Evolutionary conservation across 108 stramenopile genomes (phyloP).

Genomic region (Conticribra weissflogii): DNA sequence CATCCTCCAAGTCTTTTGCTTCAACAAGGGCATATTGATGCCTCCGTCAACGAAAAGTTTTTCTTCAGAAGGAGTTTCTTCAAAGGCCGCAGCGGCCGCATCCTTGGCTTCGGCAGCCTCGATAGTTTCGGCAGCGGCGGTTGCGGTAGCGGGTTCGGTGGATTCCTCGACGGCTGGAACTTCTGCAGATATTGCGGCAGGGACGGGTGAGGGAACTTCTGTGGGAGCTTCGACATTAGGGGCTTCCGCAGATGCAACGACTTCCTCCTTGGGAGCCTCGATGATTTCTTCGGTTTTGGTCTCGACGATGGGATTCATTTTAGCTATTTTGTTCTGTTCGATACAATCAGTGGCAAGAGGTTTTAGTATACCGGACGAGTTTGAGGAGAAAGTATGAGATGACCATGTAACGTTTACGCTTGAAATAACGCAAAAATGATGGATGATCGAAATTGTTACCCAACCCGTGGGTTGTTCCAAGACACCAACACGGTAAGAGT

Average conservation of each 20-base stretch:
- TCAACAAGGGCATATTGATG: neutral
- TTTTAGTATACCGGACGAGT: too few relatives aligned
- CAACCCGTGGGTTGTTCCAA: too few relatives aligned
- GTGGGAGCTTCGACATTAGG: neutral
- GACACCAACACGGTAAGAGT: too few relatives aligned
- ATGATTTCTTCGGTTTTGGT: neutral
- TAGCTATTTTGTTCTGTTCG: too few relatives aligned
- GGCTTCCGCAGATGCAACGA: too few relatives aligned
- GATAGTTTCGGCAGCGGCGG: neutral
- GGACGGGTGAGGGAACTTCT: neutral
- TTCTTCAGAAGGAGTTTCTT: neutral
- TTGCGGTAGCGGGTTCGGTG: neutral
- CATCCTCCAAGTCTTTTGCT: neutral
- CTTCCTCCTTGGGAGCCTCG: neutral
- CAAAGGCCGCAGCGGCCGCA: neutral
- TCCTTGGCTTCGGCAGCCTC: neutral
- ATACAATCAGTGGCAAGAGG: too few relatives aligned
- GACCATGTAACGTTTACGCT: too few relatives aligned
- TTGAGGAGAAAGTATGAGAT: too few relatives aligned
- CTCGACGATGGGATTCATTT: too few relatives aligned
- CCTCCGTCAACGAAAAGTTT: neutral
- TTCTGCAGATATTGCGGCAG: too few relatives aligned
- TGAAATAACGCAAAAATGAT: too few relatives aligned
- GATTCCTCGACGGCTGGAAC: neutral
- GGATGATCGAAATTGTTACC: too few relatives aligned